Base-by-base conservation (phyloP, 129 eudicot genomes). In the Calendula officinalis region DNA sequence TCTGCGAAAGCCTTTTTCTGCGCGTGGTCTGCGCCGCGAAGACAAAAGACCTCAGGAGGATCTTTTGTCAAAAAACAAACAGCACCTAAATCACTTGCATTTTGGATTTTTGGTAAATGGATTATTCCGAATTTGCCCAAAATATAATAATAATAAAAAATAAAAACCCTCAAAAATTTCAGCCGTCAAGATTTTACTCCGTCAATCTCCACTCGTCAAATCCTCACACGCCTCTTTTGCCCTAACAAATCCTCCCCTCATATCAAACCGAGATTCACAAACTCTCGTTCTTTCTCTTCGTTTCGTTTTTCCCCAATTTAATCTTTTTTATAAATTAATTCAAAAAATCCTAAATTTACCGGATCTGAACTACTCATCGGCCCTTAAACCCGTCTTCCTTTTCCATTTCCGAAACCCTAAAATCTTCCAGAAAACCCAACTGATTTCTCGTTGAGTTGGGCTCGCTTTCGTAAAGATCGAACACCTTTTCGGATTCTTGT, bases 351-450 rank as follows among this genome's bases (percentile, higher is more conserved):
- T 40, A 52, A 68, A 55, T 55, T 68, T 56, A 68, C 73, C 73
- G 73, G 73, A 68, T 68, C 73, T 68, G 73, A 68, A 68, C 64
- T 16, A 64, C 70, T 65, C 36, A 53, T 62, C 67, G 67, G 67
- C 67, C 39, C 74, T 69, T 69, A 69, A 69, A 69, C 65, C 72
- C 49, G 56, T 72, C 32, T 35, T 44, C 56, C 47, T 17, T 47
- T 7, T 55, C 52, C 46, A 47, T 55, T 49, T 46, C 65, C 45
- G 59, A 73, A 74, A 57, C 78, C 73, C 67, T 66, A 74, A 66
- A 66, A 58, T 2, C 33, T 47, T 14, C 61, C 67, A 37, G 61
- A 66, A 66, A 66, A 66, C 52, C 46, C 46, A 57, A 66, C 73
- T 59, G 67, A 66, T 74, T 72, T 11, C 64, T 70, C 34, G 2